phyloP scores from a whole-genome alignment of 2,329 filamentous ascomycete species.

The Botryosphaeria agaves region DNA sequence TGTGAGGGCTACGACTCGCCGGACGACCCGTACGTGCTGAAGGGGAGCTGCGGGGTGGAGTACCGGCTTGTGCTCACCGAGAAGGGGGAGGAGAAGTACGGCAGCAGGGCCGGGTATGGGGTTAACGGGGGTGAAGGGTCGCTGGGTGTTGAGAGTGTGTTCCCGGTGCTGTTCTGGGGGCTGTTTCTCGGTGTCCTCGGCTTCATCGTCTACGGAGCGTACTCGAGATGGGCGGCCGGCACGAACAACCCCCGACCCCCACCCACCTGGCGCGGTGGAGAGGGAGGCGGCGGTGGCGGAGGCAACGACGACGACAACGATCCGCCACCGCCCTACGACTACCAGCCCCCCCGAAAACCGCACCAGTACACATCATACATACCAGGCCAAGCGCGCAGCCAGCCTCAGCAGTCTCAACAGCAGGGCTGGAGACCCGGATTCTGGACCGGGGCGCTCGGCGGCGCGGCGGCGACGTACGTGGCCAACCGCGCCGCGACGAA shows the following conservation, averaged over 20 bases:
- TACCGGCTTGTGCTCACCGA: constrained; percentile 68
- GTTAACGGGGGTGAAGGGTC: constrained; percentile 6
- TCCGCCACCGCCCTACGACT: constrained; percentile 32
- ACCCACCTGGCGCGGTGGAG: constrained; percentile 7
- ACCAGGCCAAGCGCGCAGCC: constrained; percentile 6
- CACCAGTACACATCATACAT: constrained; percentile 15
- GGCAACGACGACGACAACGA: constrained; percentile 27
- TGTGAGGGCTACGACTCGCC: constrained; percentile 73
- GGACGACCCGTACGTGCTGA: constrained; percentile 73
- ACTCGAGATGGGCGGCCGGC: constrained; percentile 8
- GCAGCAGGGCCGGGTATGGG: constrained; percentile 17
- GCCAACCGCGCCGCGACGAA: too few relatives aligned
- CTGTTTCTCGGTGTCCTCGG: constrained; percentile 41
- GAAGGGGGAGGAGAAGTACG: constrained; percentile 54
- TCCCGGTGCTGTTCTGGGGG: constrained; percentile 36
- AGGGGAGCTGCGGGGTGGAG: constrained; percentile 84
- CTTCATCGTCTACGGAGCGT: constrained; percentile 46
- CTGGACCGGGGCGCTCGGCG: constrained; percentile 51
- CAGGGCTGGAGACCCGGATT: constrained; percentile 55
- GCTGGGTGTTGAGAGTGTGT: constrained; percentile 11
- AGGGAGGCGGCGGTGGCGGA: constrained; percentile 23
- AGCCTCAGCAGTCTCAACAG: too few relatives aligned
- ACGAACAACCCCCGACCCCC: not conserved
- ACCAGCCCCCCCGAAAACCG: constrained; percentile 16
- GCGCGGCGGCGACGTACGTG: constrained; percentile 50